A percentile compares a stretch with the other conserved stretches of the same genome.
These are phyloP conservation scores for Clitopilus hobsonii DNA, from an alignment of 768 basidiomycete species.

Conservation along the genomic window DNA sequence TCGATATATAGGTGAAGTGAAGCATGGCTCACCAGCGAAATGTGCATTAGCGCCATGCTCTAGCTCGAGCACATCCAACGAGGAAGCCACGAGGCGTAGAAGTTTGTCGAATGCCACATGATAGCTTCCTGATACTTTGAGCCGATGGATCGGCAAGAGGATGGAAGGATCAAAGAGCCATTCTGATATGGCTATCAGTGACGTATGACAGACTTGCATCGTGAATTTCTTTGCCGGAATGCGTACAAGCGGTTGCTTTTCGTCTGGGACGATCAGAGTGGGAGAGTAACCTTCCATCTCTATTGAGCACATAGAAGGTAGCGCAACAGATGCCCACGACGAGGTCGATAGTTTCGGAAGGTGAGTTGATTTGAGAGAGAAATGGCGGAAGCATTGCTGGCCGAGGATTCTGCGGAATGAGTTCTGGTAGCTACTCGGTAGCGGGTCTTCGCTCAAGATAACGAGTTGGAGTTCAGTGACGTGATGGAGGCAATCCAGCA, in stretches of 20 bases:
- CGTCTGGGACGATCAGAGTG: not conserved
- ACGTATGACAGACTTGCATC: not conserved
- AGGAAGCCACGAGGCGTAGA: not conserved
- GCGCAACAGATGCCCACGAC: no score
- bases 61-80: not conserved
- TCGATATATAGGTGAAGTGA: not conserved
- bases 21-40: not conserved
- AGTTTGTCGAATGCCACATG: not conserved
- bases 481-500: not conserved
- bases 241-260: not conserved
- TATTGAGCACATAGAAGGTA: not conserved
- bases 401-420: not conserved
- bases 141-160: not conserved
- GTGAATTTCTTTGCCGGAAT: not conserved
- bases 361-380: no score
- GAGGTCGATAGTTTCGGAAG: no score
- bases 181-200: not conserved
- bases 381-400: not conserved
- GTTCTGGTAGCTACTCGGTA: not conserved
- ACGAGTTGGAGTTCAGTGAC: not conserved
- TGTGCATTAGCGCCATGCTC: not conserved
- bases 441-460: not conserved
- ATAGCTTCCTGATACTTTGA: not conserved
- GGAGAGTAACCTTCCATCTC: no score
- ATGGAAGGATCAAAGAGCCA: not conserved